phyloP scores from a whole-genome alignment of 495 filamentous ascomycete genomes.

The Immersiella caudata region DNA sequence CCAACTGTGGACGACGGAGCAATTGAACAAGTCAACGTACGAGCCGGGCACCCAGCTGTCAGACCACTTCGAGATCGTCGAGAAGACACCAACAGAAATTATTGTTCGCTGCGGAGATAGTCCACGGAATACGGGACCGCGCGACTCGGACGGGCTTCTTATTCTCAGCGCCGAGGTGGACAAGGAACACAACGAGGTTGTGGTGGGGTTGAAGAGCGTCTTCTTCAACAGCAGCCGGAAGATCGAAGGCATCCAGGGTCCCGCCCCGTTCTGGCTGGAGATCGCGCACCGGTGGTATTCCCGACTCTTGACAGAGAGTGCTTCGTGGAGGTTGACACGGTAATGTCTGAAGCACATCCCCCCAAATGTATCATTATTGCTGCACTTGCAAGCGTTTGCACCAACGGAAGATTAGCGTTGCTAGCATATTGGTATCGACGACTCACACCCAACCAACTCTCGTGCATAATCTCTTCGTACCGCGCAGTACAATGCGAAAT shows the following conservation, averaged over 20 bases:
- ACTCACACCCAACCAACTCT: not conserved
- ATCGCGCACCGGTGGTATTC: constrained; percentile 67
- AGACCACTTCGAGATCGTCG: constrained; percentile 77
- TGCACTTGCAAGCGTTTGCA: not conserved
- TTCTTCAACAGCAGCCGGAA: constrained; percentile 54
- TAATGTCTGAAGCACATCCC: not conserved
- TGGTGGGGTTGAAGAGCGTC: constrained; percentile 69
- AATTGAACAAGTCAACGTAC: constrained; percentile 58
- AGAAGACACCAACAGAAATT: constrained; percentile 63
- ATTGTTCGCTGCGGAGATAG: constrained; percentile 69
- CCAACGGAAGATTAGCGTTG: not conserved
- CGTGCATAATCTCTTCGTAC: not conserved
- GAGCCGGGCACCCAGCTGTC: constrained; percentile 66
- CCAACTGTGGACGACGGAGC: constrained; percentile 64
- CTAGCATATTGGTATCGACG: not conserved
- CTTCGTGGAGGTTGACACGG: constrained; percentile 37
- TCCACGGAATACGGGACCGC: constrained; percentile 57
- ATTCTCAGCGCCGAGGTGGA: constrained; percentile 67
- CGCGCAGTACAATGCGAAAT: not conserved
- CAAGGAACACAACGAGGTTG: constrained; percentile 58
- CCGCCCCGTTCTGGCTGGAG: constrained; percentile 59
- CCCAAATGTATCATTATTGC: not conserved
- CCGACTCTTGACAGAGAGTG: constrained; percentile 64
- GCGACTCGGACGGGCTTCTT: constrained; percentile 69
- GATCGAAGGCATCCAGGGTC: constrained; percentile 47